A percentile compares a stretch with the other conserved stretches of the same genome.
These are phyloP conservation scores for Pseudoturritis turrita DNA, from an alignment of 345 rosid genomes.

Conservation along the genomic window DNA sequence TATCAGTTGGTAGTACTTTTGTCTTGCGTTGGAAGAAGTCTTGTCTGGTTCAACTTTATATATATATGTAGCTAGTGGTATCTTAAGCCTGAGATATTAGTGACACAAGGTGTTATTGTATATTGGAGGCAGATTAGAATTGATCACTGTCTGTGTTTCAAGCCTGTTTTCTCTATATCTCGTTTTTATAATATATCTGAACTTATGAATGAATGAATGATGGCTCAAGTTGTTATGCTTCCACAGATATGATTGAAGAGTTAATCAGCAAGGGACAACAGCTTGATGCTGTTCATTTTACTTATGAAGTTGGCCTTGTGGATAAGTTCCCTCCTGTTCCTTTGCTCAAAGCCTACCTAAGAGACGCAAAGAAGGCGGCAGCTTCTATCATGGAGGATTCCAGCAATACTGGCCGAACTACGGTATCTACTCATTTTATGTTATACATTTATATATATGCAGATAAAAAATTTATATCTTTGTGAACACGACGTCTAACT, in stretches of 20 bases:
- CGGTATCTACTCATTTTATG: slow-evolving; percentile 45
- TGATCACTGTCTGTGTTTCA: not conserved
- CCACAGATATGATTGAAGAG: slow-evolving; percentile 80
- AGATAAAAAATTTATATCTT: not conserved
- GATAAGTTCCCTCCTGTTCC: slow-evolving; percentile 87
- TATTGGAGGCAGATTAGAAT: slow-evolving; percentile 6
- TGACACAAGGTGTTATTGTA: no score
- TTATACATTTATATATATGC: no score
- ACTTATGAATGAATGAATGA: not conserved
- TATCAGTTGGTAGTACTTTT: no score
- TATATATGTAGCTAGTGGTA: no score
- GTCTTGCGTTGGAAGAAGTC: no score
- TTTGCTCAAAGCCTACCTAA: slow-evolving; percentile 74
- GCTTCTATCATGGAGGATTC: slow-evolving; percentile 80
- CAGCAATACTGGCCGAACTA: slow-evolving; percentile 76
- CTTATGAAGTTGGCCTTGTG: slow-evolving; percentile 89
- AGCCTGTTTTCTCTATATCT: not conserved
- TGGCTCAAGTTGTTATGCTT: slow-evolving; percentile 7
- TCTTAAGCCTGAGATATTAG: no score
- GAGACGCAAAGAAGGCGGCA: slow-evolving; percentile 90
- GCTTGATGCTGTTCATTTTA: slow-evolving; percentile 98
- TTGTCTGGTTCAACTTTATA: no score
- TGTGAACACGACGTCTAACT: not conserved
- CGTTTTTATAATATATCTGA: not conserved
- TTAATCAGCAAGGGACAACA: slow-evolving; percentile 88